Conservation (phyloP, 2,329 filamentous ascomycete species). For the Penicillium sp. region DNA sequence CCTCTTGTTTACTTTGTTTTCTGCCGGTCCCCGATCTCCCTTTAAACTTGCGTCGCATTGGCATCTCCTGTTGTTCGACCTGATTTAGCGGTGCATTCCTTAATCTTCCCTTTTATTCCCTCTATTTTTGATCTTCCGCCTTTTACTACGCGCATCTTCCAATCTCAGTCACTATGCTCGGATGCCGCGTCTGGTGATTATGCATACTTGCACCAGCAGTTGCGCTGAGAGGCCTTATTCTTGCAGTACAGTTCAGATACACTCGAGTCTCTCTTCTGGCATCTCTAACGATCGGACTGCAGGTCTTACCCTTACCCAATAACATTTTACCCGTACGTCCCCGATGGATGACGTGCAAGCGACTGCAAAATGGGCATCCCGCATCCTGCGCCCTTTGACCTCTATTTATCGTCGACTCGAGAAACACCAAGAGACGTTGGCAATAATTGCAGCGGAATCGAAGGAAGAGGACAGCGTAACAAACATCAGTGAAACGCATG, state of each 20-base stretch:
- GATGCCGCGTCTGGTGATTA: slow-evolving; percentile 12
- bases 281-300: background rate
- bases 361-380: slow-evolving; percentile 49
- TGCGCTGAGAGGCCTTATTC: slow-evolving; percentile 7
- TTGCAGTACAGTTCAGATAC: slow-evolving; percentile 8
- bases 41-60: slow-evolving; percentile 8
- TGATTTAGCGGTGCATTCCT: slow-evolving; percentile 3
- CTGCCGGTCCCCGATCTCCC: slow-evolving; percentile 7
- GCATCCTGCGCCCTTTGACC: slow-evolving; percentile 47
- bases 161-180: slow-evolving; percentile 5
- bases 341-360: slow-evolving; percentile 43
- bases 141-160: background rate
- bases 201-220: slow-evolving; percentile 13
- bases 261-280: background rate
- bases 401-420: slow-evolving; percentile 46
- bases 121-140: background rate
- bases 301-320: background rate
- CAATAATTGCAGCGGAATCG: slow-evolving; percentile 30
- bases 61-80: slow-evolving; percentile 8
- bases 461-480: slow-evolving; percentile 19
- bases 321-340: slow-evolving; percentile 1
- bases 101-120: slow-evolving; percentile 10
- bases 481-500: background rate
- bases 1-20: slow-evolving; percentile 35
- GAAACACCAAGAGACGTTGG: slow-evolving; percentile 43